These are phyloP conservation scores for Podospora comata DNA, from an alignment of 495 filamentous ascomycete genomes.

Conservation along the genomic window DNA sequence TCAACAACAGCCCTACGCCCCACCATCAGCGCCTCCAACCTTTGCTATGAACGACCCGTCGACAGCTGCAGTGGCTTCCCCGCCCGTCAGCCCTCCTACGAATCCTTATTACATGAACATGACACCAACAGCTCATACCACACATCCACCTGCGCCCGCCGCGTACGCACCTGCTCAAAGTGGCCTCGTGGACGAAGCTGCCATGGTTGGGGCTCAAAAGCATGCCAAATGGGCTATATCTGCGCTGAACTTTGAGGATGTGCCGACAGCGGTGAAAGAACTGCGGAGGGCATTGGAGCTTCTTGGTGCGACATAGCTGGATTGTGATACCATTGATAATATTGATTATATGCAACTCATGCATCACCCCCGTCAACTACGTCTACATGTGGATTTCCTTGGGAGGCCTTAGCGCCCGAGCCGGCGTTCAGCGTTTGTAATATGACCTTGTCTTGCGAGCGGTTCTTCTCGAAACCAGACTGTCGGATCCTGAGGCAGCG, in stretches of 20 bases:
- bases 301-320: slow-evolving; percentile 52
- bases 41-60: slow-evolving; percentile 27
- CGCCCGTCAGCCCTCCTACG: slow-evolving; percentile 27
- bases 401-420: not conserved
- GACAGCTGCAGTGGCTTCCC: slow-evolving; percentile 31
- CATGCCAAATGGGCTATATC: slow-evolving; percentile 98
- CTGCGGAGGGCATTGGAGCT: slow-evolving; percentile 66
- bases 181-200: slow-evolving; percentile 59
- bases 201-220: slow-evolving; percentile 80
- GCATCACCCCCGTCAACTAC: not conserved
- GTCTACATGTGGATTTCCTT: not conserved
- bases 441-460: not conserved
- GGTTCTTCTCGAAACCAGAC: slow-evolving; percentile 11
- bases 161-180: slow-evolving; percentile 18
- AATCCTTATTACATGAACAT: slow-evolving; percentile 23
- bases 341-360: not conserved
- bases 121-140: slow-evolving; percentile 21
- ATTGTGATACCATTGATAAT: slow-evolving; percentile 5
- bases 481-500: not conserved
- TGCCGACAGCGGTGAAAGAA: slow-evolving; percentile 84
- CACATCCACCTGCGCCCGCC: slow-evolving; percentile 17
- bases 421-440: not conserved
- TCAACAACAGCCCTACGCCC: slow-evolving; percentile 20
- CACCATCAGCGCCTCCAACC: slow-evolving; percentile 27
- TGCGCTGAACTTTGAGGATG: slow-evolving; percentile 93